Base-by-base conservation (phyloP, 1,284 basidiomycete species). In the Melampsora medusae region DNA sequence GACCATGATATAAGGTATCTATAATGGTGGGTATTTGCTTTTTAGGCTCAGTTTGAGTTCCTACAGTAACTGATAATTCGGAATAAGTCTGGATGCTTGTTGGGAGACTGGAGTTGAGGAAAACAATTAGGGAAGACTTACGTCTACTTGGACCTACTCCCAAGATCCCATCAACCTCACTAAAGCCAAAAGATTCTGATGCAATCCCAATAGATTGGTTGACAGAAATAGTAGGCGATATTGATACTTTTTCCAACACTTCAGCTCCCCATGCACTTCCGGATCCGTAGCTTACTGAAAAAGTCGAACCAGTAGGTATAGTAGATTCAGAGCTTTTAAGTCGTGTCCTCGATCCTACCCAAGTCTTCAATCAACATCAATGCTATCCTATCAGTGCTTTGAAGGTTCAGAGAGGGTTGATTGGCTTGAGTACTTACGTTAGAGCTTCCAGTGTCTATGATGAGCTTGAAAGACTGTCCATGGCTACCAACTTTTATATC, bases 161-260 rank as follows among this genome's bases (percentile, higher is more conserved):
- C 48, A 89, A 83, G 77, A 89, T 87, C 17, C 88, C 87, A 78
- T 88, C 88, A 42, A 86, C 81, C 17, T 85, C 86, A 9, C 89
- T 33, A 79, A 88, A 86, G 19, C 87, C 86, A 14, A 78, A 77
- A 0, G 85, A 81, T 1, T 69, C 80, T 19, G 79, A 81, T 1
- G 87, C 86, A 31, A 87, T 87, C 33, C 87, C 88, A 60, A 89
- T 86, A 56, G 84, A 85, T 81, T 89, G 88, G 25, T 84, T 78
- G 46, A 56, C 53, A n/a, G 53, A 22, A 7, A 28, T 56, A 6
- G 53, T 7, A 56, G 53, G 17, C n/a, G 53, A 56, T 16, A 56
- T 7, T 28, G 53, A 56, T 56, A 56, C 25, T 7, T 56, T 56
- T 22, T 56, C 53, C 53, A 56, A 56, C n/a, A 56, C 53, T 14